phyloP scores from a whole-genome alignment of 129 eudicot genomes.

The Dittrichia graveolens region DNA sequence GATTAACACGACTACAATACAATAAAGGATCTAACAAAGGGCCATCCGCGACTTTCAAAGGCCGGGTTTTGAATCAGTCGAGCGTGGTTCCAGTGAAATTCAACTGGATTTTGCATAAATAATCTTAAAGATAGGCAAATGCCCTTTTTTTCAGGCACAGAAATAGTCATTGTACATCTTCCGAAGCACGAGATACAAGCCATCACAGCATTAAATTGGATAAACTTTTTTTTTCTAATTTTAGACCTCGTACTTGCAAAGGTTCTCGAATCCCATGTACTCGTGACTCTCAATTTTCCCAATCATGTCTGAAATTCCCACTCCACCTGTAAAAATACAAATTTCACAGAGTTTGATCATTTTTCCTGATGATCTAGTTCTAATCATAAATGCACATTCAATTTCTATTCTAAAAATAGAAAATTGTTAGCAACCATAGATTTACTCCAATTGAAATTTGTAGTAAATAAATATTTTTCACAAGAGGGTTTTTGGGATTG shows the following conservation, averaged over 20 bases:
- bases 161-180: neutral
- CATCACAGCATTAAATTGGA: neutral
- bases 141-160: neutral
- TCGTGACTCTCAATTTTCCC: slow-evolving; percentile 65
- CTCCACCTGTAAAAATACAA: slow-evolving; percentile 65
- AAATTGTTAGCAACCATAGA: neutral
- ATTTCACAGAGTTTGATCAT: neutral
- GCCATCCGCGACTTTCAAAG: slow-evolving; percentile 3
- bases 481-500: too few species aligned
- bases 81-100: neutral
- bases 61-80: neutral
- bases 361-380: neutral
- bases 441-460: neutral
- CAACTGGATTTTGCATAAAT: slow-evolving; percentile 15
- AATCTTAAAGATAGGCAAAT: neutral
- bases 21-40: slow-evolving; percentile 7
- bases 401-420: neutral
- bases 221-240: slow-evolving; percentile 6
- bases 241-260: slow-evolving; percentile 68
- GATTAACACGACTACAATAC: slow-evolving; percentile 1
- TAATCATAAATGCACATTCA: neutral
- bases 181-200: slow-evolving; percentile 6
- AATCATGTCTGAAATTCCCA: slow-evolving; percentile 89
- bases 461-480: neutral
- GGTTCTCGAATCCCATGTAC: slow-evolving; percentile 94